A percentile compares a stretch with the other conserved stretches of the same genome.
These are phyloP conservation scores for Cryoendolithus antarcticus DNA, from an alignment of 2,329 filamentous ascomycete species.

Conservation along the genomic window DNA sequence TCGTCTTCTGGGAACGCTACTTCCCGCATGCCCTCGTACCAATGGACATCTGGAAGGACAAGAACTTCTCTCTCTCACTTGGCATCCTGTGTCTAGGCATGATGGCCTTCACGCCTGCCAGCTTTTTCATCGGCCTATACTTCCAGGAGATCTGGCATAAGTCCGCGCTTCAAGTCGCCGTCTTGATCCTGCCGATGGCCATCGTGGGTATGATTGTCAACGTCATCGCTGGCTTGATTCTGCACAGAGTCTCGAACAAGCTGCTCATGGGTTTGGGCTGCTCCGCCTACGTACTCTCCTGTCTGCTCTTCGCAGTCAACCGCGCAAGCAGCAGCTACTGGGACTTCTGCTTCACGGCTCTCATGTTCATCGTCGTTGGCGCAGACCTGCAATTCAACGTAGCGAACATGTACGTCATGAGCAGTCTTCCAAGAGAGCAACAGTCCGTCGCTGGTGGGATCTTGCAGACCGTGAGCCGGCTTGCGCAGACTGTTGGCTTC, in stretches of 20 bases:
- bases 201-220: constrained; percentile 53
- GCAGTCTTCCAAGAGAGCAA: constrained; percentile 47
- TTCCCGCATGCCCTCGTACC: constrained; percentile 34
- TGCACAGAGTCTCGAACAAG: constrained; percentile 54
- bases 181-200: constrained; percentile 54
- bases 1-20: constrained; percentile 51
- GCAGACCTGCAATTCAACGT: constrained; percentile 62
- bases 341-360: constrained; percentile 50
- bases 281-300: constrained; percentile 30
- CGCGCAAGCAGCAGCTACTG: constrained; percentile 46
- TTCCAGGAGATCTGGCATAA: constrained; percentile 46
- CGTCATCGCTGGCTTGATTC: constrained; percentile 46
- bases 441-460: constrained; percentile 56
- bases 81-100: constrained; percentile 46
- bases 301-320: constrained; percentile 47
- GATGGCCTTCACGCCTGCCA: constrained; percentile 40
- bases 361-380: constrained; percentile 50
- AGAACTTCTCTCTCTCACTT: constrained; percentile 52
- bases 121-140: constrained; percentile 45
- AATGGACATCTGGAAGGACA: constrained; percentile 48
- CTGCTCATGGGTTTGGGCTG: constrained; percentile 45
- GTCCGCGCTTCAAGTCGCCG: constrained; percentile 46
- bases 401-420: constrained; percentile 61
- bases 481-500: constrained; percentile 48
- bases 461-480: constrained; percentile 53